Evolutionary conservation across 1,284 basidiomycete genomes (phyloP).

Genomic region (Paramarasmius palmivorus): DNA sequence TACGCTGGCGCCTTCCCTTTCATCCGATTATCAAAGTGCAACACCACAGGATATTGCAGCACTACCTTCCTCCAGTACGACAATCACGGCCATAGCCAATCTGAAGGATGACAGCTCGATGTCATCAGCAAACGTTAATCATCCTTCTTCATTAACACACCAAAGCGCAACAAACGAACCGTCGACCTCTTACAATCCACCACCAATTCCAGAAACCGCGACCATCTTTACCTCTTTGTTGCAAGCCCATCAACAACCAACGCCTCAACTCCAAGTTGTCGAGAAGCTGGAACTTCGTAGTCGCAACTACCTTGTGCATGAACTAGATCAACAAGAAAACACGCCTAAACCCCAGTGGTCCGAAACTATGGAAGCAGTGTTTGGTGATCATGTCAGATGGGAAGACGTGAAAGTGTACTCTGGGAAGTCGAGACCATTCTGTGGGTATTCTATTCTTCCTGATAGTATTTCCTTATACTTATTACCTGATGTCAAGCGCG

Average conservation of each 20-base stretch:
- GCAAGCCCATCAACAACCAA: background rate
- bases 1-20: background rate
- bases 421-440: conserved; percentile 58
- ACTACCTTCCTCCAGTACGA: too few species aligned
- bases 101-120: too few species aligned
- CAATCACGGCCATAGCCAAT: too few species aligned
- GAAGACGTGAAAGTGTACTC: conserved; percentile 63
- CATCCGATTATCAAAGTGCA: too few species aligned
- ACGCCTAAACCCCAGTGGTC: conserved; percentile 58
- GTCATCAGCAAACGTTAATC: background rate
- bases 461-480: conserved; percentile 2
- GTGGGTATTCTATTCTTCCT: conserved; percentile 37
- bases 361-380: conserved; percentile 75
- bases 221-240: too few species aligned
- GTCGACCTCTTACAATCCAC: background rate
- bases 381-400: conserved; percentile 76
- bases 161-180: background rate
- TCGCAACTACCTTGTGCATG: conserved; percentile 69
- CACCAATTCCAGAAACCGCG: too few species aligned
- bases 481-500: conserved; percentile 43
- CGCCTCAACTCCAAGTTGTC: conserved; percentile 16
- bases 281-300: conserved; percentile 46
- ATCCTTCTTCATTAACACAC: background rate
- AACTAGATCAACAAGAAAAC: conserved; percentile 48
- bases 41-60: too few species aligned